Evolutionary conservation across 2,329 filamentous ascomycete genomes (phyloP).

Genomic region (Leptographium wingfieldii): DNA sequence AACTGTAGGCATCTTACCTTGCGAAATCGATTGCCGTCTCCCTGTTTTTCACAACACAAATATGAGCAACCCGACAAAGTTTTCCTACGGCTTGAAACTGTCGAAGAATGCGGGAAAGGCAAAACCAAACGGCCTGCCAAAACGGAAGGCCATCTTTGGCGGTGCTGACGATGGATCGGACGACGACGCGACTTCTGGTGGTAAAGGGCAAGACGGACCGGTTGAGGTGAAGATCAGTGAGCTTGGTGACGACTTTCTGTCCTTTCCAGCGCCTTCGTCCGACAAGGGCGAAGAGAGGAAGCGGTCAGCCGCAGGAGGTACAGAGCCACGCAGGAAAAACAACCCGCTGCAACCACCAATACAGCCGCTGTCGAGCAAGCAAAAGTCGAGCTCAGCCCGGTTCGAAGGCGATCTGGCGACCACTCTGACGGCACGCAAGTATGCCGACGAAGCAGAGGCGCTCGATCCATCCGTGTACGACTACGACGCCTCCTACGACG

Average conservation of each 20-base stretch:
- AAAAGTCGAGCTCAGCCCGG: slow-evolving; percentile 24
- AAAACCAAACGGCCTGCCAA: slow-evolving; percentile 36
- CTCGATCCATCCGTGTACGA: slow-evolving; percentile 69
- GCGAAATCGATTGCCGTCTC: not conserved
- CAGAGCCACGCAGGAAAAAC: not conserved
- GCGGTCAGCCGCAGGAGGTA: not conserved
- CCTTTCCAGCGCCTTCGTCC: slow-evolving; percentile 16
- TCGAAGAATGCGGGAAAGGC: slow-evolving; percentile 36
- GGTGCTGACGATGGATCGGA: slow-evolving; percentile 34
- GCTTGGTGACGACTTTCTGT: slow-evolving; percentile 34
- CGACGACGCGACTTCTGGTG: slow-evolving; percentile 5
- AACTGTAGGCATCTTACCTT: not conserved
- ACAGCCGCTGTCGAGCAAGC: slow-evolving; percentile 8
- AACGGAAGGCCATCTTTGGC: slow-evolving; percentile 45
- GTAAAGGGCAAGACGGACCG: slow-evolving; percentile 14
- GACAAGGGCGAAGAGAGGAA: not conserved
- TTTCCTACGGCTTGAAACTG: slow-evolving; percentile 16
- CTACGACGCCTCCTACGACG: slow-evolving; percentile 74
- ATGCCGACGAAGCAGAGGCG: slow-evolving; percentile 51
- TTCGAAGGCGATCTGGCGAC: slow-evolving; percentile 58
- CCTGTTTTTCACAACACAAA: not conserved
- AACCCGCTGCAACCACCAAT: slow-evolving; percentile 26
- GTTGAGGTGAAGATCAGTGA: slow-evolving; percentile 47
- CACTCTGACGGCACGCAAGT: slow-evolving; percentile 47
- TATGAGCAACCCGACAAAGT: slow-evolving; percentile 1